Evolutionary conservation across 176 grass and related monocot species (phyloP).

Genomic region (Aegilops tauschii): DNA sequence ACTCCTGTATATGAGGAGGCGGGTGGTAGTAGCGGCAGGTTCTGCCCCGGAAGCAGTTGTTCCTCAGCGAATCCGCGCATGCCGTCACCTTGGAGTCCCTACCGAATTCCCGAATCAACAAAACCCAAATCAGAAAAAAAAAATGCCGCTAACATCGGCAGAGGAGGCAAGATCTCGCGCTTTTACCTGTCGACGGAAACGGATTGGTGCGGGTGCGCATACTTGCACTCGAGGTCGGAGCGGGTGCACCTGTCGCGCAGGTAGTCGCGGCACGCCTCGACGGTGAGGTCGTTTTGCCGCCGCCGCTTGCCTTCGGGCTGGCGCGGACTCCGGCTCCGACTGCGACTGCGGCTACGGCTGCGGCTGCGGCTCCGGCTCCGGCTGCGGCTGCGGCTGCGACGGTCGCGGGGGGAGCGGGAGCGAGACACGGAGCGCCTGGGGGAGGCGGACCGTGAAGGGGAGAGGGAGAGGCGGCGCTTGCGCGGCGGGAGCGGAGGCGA

Average conservation of each 20-base stretch:
- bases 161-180: background rate
- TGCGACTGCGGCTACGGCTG: background rate
- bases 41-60: constrained; percentile 50
- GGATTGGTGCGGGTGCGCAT: constrained; percentile 61
- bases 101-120: background rate
- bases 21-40: constrained; percentile 81
- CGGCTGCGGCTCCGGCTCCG: background rate
- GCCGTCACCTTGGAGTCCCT: constrained; percentile 80
- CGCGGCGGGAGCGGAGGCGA: constrained; percentile 53
- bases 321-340: constrained; percentile 37
- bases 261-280: constrained; percentile 61
- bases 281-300: constrained; percentile 43
- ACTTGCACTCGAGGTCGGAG: constrained; percentile 59
- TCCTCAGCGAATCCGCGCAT: constrained; percentile 69
- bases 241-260: constrained; percentile 49
- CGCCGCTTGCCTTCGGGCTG: constrained; percentile 44
- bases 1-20: constrained; percentile 64
- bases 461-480: constrained; percentile 50
- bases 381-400: constrained; percentile 3
- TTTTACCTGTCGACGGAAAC: constrained; percentile 54
- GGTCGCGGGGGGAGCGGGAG: constrained; percentile 28
- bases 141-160: background rate
- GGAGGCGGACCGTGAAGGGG: constrained; percentile 15
- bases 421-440: constrained; percentile 36
- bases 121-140: constrained; percentile 24